phyloP scores from a whole-genome alignment of 2,329 filamentous ascomycete genomes.

The Cladosporium sp. region DNA sequence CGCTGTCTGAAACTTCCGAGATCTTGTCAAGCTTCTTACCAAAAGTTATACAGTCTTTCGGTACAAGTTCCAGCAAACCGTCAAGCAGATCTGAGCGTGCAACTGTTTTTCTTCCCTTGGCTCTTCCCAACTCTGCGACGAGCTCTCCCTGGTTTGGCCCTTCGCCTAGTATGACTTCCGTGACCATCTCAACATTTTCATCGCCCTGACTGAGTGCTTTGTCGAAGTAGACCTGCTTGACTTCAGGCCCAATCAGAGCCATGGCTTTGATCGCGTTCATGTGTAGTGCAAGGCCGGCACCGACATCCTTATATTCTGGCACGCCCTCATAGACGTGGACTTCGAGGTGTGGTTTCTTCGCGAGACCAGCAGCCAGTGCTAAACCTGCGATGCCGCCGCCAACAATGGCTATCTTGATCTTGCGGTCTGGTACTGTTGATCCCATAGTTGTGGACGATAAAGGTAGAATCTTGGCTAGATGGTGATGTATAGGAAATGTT shows the following conservation, averaged over 20 bases:
- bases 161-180: conserved; percentile 31
- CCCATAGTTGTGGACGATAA: not conserved
- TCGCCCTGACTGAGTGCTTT: conserved; percentile 47
- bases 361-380: conserved; percentile 44
- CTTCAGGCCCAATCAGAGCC: conserved; percentile 30
- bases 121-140: conserved; percentile 35
- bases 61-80: conserved; percentile 45
- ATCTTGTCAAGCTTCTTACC: conserved; percentile 40
- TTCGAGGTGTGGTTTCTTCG: conserved; percentile 38
- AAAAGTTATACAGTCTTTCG: conserved; percentile 40
- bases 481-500: not conserved
- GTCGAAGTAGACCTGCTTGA: conserved; percentile 45
- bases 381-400: conserved; percentile 52
- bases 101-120: conserved; percentile 34
- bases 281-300: conserved; percentile 48
- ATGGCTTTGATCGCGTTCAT: conserved; percentile 52
- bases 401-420: conserved; percentile 43
- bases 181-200: conserved; percentile 30
- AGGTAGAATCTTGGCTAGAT: not conserved
- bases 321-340: conserved; percentile 51
- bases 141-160: conserved; percentile 38
- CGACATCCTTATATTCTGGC: conserved; percentile 44
- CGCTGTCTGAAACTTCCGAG: conserved; percentile 23
- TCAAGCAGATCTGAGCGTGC: conserved; percentile 49
- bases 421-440: conserved; percentile 12